Evolutionary conservation across 768 basidiomycete genomes (phyloP).

Genomic region (Leccinum obscurum): DNA sequence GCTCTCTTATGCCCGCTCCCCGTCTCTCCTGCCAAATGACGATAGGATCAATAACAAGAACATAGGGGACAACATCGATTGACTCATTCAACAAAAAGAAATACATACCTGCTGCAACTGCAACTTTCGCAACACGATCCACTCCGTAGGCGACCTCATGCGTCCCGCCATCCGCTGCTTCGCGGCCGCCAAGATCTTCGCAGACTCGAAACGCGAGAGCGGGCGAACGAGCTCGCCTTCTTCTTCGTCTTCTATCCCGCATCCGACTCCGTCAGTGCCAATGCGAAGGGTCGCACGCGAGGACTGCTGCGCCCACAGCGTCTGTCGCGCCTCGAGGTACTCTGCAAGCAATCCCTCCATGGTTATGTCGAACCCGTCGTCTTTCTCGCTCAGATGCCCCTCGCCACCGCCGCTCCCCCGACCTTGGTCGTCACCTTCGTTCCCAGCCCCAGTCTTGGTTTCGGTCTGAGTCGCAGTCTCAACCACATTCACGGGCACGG

Average conservation of each 20-base stretch:
- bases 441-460: too few species aligned
- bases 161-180: slow-evolving; percentile 13
- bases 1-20: slow-evolving; percentile 14
- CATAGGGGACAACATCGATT: too few species aligned
- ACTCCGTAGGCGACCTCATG: slow-evolving; percentile 29
- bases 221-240: slow-evolving; percentile 36
- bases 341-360: slow-evolving; percentile 37
- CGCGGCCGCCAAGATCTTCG: slow-evolving; percentile 34
- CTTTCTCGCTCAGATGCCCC: background rate
- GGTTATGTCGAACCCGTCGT: slow-evolving; percentile 35
- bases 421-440: too few species aligned
- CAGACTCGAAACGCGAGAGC: slow-evolving; percentile 42
- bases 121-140: slow-evolving; percentile 44
- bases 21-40: slow-evolving; percentile 20
- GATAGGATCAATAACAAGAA: background rate
- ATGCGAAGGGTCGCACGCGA: slow-evolving; percentile 17
- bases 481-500: background rate
- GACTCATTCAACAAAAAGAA: background rate
- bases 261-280: background rate
- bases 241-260: slow-evolving; percentile 5
- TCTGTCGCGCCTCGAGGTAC: slow-evolving; percentile 32
- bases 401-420: too few species aligned
- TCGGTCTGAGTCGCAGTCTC: background rate
- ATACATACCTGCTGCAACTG: slow-evolving; percentile 39
- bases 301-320: slow-evolving; percentile 21